Evolutionary conservation across 2,329 filamentous ascomycete genomes (phyloP), one percentile per base, ranked within the genome.

Genomic region (Alternaria ventricosa): DNA sequence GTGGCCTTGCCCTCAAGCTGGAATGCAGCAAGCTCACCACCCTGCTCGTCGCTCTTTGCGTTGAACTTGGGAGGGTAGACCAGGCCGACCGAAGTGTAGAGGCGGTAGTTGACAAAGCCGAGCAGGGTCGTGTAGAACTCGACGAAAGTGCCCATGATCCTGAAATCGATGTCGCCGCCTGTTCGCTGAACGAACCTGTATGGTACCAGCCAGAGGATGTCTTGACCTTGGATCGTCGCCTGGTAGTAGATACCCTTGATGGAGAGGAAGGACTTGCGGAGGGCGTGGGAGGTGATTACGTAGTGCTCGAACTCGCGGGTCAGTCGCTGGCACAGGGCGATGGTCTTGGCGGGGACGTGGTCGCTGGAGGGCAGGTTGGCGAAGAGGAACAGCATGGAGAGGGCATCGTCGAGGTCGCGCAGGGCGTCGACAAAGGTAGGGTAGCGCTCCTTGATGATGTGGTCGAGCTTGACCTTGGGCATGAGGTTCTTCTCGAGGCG

Each of bases 231-330:
- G 66, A 99, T 96, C 55, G 91, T 97, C 23, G 95, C 96, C 83
- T 98, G 95, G 83, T 98, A 99, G 85, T 99, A 99, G 76, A 99
- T 98, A 66, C 96, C 96, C 86, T 99, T 99, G 83, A 99, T 98
- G 2, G 94, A 97, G 69, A 99, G 84, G 84, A 99, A 99, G 0
- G 94, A 97, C 84, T 97, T 98, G 77, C 93, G 92, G 72, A 99
- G 84, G 74, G 92, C 94, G 82, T 97, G 89, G 45, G 95, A 96
- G 50, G 90, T 88, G 78, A 99, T 99, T 67, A 99, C 87, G 82
- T 97, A 99, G 85, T 98, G 96, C 83, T 98, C 92, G 81, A 99
- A 99, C 83, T 99, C 96, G 80, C 95, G 90, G 74, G 91, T 95
- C 58, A 99, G 84, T 59, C 93, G 90, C 84, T 98, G 94, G 85